Base-by-base conservation (phyloP, 768 basidiomycete genomes). In the Lentinula raphanica region DNA sequence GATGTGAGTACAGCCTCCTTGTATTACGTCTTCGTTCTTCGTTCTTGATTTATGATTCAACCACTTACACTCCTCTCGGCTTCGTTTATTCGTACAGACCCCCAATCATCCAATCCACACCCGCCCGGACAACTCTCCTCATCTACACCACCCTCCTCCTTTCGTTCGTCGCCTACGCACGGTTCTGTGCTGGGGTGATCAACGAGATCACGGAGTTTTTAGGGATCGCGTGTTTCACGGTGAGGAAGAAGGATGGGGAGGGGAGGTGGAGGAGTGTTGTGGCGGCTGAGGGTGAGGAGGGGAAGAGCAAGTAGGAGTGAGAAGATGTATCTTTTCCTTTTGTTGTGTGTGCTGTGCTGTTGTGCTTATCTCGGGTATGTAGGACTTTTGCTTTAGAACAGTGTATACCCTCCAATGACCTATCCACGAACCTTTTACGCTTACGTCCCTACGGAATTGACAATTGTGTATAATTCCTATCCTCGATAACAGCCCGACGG, bases 221-320 rank as follows among this genome's bases (percentile, higher is more conserved):
- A 60, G 96, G 96, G 12, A 93, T 97, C 64, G 96, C 93, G 1
- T 98, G 94, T 74, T 94, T 97, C 67, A 93, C 90, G 15, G 94
- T 97, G 45, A 78, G 86, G 56, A 94, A 91, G 76, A 90, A 85
- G 79, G 92, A 93, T 62, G 74, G 74, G 36, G 69, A 79, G 46
- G 88, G 89, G 11, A 73, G 79, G 17, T 91, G 89, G 89, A 68
- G 70, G 54, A 63, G 71, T 35, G 71, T 72, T 13, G 57, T 62
- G 5, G 67, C 68, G 53, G 64, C 49, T 17, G 32, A n/a, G 2
- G 49, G 7, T 29, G 32, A 5, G 9, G 49, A 23, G 19, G 32
- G 9, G 49, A 36, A 19, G 49, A 50, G 36, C 27, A 28, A n/a
- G 42, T 21, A 21, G 42, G 8, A 35, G 13, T 35, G 32, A 13